Base-by-base conservation (phyloP, 1,284 basidiomycete species). In the Pseudozyma hubeiensis region DNA sequence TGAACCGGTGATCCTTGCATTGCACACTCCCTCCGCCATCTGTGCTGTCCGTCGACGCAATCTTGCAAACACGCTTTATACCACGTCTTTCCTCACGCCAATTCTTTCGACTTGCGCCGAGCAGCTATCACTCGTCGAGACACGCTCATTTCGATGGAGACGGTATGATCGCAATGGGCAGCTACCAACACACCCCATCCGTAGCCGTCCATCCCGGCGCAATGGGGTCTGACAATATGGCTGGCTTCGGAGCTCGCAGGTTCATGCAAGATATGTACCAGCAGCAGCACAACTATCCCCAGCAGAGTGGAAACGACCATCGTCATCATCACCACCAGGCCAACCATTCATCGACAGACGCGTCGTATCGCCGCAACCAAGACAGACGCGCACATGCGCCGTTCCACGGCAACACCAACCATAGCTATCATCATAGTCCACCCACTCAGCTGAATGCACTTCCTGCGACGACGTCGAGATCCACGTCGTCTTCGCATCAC, bases 211-310 rank as follows among this genome's bases (percentile, higher is more conserved):
- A 47, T 6, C 35, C 33, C 47, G 30, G 14, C 14, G 13, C 35
- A 14, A 11, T n/a, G 14, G 53, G 48, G 2, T 46, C 57, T 13
- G 68, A 49, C 35, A 75, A 75, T 47, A 35, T 71, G n/a, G 73
- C 73, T 16, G 73, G 73, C 17, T 71, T 75, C n/a, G 73, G 73
- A 3, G 63, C 63, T 31, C 56, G 63, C 9, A 60, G 64, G 14
- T 75, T 75, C 62, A 60, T 59, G 54, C 60, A 64, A 46, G 68
- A 67, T 49, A 54, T 64, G 60, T 73, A 62, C 49, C 60, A 60
- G 8, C 69, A 52, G 40, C 31, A 46, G 6, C 35, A 10, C 14
- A 19, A 14, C 17, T 19, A 52, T 19, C 53, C 33, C 10, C n/a
- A 47, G n/a, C 43, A 59, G 8, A 19, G 44, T 48, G 10, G 24